Base-by-base conservation (phyloP, 148 eudicot species). In the Polygonum maritimum region DNA sequence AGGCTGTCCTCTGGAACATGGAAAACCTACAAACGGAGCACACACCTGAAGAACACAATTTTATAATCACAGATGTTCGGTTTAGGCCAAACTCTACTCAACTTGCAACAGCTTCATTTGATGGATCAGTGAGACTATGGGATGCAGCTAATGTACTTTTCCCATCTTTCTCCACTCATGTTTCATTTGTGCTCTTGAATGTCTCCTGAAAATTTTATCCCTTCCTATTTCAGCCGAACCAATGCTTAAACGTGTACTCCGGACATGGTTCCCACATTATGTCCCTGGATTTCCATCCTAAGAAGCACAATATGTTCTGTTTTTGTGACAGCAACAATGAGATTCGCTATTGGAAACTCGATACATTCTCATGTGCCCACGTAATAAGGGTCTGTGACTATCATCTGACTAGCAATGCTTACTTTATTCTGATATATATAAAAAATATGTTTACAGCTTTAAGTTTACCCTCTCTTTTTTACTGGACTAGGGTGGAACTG, bases 251-350 rank as follows among this genome's bases (percentile, higher is more conserved):
- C 75, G 90, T 83, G 48, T 89, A 89, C 75, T 84, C 94, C 9
- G 94, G 97, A 80, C 94, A 90, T 74, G 44, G 79, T 78, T 82
- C 89, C 12, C 92, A 88, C 82, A 86, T 95, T 52, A 90, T 95
- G 87, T 95, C 99, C 76, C 88, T 95, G 57, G 99, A 95, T 84
- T 95, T 95, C 84, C 91, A 95, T 86, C 99, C 99, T 22, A 92
- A 89, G 83, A 95, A 88, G 86, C 87, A 82, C 62, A 93, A 89
- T 80, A 85, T 95, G 41, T 90, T 95, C 80, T 92, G 99, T 78
- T 95, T 92, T 80, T 90, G 96, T 26, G 99, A 95, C 83, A 86
- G 94, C 81, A 81, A 79, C 82, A 88, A 82, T 79, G 97, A 95
- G 73, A 92, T 95, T 71, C 91, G 85, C 48, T 95, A 95, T 73